Percentiles rank a stretch among this genome's conserved stretches.
Evolutionary conservation across 257 asterid species (phyloP).

Genomic region (Nicotiana otophora): DNA sequence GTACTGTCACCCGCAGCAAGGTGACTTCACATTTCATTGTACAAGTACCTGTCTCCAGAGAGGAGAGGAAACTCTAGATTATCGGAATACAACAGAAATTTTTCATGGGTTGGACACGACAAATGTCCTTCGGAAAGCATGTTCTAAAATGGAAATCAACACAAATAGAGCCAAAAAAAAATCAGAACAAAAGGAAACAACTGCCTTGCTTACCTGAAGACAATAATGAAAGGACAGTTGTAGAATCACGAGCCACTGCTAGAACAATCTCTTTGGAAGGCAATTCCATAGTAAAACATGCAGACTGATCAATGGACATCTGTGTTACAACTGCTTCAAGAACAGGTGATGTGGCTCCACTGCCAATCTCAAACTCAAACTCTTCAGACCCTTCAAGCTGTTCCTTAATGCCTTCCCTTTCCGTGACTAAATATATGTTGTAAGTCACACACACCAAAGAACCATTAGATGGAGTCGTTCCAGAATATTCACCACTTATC

Average conservation of each 20-base stretch:
- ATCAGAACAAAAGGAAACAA: slow-evolving; percentile 8
- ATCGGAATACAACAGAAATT: neutral
- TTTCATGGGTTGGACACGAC: neutral
- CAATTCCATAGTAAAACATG: slow-evolving; percentile 52
- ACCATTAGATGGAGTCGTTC: slow-evolving; percentile 57
- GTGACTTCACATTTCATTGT: slow-evolving; percentile 56
- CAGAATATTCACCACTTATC: slow-evolving; percentile 43
- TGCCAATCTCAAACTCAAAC: slow-evolving; percentile 90
- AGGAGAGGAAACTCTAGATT: neutral
- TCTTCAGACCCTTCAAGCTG: slow-evolving; percentile 75
- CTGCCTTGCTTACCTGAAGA: slow-evolving; percentile 46
- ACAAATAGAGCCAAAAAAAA: neutral
- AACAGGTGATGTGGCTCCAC: slow-evolving; percentile 58
- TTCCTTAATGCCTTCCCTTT: slow-evolving; percentile 46
- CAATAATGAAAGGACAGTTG: slow-evolving; percentile 35
- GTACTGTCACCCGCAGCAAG: slow-evolving; percentile 66
- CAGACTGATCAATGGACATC: slow-evolving; percentile 73
- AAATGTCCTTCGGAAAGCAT: neutral
- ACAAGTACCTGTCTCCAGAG: slow-evolving; percentile 45
- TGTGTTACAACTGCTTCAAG: slow-evolving; percentile 66
- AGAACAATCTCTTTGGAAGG: slow-evolving; percentile 60
- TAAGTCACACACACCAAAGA: slow-evolving; percentile 62
- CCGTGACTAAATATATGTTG: slow-evolving; percentile 45
- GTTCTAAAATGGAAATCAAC: neutral
- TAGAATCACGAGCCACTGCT: slow-evolving; percentile 61